These are phyloP conservation scores for Vanrija sp. DNA, from an alignment of 1,284 basidiomycete genomes.

Conservation along the genomic window DNA sequence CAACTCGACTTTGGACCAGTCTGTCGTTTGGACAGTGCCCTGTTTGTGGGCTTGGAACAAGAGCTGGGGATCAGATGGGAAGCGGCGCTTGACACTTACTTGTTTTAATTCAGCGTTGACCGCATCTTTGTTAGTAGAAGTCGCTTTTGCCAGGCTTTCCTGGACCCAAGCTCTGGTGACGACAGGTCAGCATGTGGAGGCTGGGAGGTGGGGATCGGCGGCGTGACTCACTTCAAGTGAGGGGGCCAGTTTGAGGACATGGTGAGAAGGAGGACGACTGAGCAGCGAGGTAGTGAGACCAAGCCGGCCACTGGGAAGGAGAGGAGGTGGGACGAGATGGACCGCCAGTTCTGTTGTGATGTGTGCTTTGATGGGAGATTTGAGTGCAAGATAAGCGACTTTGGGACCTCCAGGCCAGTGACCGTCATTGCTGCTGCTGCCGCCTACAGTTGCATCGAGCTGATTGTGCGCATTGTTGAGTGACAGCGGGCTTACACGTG, in stretches of 20 bases:
- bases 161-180: conserved; percentile 44
- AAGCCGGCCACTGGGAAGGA: not conserved
- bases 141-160: conserved; percentile 42
- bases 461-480: too few species aligned
- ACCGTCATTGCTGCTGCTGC: too few species aligned
- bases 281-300: too few species aligned
- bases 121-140: conserved; percentile 44
- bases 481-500: not conserved
- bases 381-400: not conserved
- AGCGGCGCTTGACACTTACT: conserved; percentile 19
- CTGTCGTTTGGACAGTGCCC: conserved; percentile 42
- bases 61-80: conserved; percentile 23
- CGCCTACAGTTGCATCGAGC: too few species aligned
- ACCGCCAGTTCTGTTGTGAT: not conserved
- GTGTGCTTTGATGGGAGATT: not conserved
- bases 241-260: conserved; percentile 40
- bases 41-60: conserved; percentile 46
- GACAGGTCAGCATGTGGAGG: conserved; percentile 3
- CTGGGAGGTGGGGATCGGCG: not conserved
- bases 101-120: conserved; percentile 48
- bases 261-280: not conserved
- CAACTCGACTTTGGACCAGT: conserved; percentile 46
- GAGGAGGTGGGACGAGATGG: not conserved
- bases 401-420: too few species aligned
- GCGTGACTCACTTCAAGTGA: conserved; percentile 34